Percentiles rank a stretch among this genome's conserved stretches.
These are phyloP conservation scores for Nidula niveotomentosa DNA, from an alignment of 1,284 basidiomycete genomes.

Conservation along the genomic window DNA sequence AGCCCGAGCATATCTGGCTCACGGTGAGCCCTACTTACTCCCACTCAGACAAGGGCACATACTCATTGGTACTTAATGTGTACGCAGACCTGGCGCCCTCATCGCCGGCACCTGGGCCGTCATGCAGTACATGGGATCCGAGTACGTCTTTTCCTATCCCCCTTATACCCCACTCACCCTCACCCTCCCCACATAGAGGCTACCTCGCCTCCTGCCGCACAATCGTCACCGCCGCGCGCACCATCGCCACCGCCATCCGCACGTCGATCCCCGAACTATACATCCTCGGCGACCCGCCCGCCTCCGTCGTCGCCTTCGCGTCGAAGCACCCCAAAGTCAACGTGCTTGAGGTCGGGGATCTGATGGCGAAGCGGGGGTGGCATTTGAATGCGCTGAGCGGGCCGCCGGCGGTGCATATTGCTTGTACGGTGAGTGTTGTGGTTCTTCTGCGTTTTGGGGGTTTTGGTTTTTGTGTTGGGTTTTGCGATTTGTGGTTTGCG, in stretches of 20 bases:
- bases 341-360: constrained; percentile 88
- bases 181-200: constrained; percentile 36
- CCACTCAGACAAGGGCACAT: no score
- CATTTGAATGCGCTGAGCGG: constrained; percentile 85
- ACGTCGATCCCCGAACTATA: constrained; percentile 78
- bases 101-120: constrained; percentile 98
- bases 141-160: constrained; percentile 17
- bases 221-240: constrained; percentile 78
- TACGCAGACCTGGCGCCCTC: constrained; percentile 79
- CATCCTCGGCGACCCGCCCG: constrained; percentile 87
- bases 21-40: constrained; percentile 47
- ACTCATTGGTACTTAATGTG: no score
- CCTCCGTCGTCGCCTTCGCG: constrained; percentile 89
- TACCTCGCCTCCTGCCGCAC: constrained; percentile 87
- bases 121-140: constrained; percentile 88
- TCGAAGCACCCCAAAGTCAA: constrained; percentile 61
- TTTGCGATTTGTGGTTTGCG: not conserved
- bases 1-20: constrained; percentile 89
- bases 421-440: constrained; percentile 75
- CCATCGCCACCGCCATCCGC: constrained; percentile 66
- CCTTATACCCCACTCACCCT: no score
- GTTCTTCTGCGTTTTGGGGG: constrained; percentile 1
- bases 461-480: not conserved
- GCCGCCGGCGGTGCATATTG: constrained; percentile 90
- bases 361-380: constrained; percentile 86